phyloP scores from a whole-genome alignment of 257 asterid species.

The Solanum piurae region DNA sequence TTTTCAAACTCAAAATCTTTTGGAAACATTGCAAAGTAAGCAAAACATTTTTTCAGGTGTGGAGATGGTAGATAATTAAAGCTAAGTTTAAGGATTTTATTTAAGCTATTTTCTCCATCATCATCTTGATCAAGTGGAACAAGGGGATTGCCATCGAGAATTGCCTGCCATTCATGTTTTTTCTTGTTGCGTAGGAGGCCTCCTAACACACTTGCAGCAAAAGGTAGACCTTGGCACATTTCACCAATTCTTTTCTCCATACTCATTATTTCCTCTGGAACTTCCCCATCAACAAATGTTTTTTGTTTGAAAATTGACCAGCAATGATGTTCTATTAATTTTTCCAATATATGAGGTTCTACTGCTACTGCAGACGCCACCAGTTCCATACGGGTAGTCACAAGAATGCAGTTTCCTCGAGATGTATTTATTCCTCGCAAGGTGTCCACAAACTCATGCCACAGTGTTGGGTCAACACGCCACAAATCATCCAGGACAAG shows the following conservation, averaged over 20 bases:
- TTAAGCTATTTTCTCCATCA: no score
- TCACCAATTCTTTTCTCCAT: background rate
- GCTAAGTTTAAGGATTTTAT: no score
- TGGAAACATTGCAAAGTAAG: no score
- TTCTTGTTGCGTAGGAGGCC: background rate
- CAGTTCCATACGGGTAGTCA: constrained; percentile 6
- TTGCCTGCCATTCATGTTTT: background rate
- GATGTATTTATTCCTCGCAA: background rate
- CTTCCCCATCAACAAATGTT: background rate
- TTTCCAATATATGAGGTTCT: background rate
- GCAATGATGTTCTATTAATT: background rate
- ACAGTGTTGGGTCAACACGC: background rate
- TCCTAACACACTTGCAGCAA: background rate
- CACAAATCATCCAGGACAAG: background rate
- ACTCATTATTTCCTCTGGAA: background rate
- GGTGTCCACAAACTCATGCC: background rate
- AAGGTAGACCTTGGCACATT: background rate
- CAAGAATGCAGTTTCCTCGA: background rate
- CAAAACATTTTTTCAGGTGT: no score
- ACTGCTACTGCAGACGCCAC: constrained; percentile 1
- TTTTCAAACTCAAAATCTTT: no score
- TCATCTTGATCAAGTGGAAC: no score
- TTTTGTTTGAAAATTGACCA: background rate
- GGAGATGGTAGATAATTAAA: no score
- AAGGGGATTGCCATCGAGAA: no score